Conservation (phyloP, 495 filamentous ascomycete genomes). For the Bathelium albidoporum region DNA sequence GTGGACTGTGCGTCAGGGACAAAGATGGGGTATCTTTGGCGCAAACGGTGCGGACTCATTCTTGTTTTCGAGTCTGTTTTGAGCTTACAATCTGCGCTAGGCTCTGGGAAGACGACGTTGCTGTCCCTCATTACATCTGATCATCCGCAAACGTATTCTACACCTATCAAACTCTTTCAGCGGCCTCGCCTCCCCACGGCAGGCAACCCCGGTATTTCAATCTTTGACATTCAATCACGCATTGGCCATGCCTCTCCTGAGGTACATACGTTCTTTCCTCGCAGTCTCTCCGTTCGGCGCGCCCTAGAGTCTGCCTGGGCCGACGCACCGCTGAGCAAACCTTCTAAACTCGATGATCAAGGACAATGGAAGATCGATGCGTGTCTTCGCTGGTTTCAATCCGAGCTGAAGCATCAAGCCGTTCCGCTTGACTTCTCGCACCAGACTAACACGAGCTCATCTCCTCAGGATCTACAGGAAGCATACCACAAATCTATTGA, state of each 20-base stretch:
- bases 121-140: slow-evolving; percentile 88
- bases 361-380: slow-evolving; percentile 50
- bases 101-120: slow-evolving; percentile 84
- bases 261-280: slow-evolving; percentile 86
- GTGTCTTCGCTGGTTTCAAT: slow-evolving; percentile 60
- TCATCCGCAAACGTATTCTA: slow-evolving; percentile 86
- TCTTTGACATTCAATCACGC: slow-evolving; percentile 83
- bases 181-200: slow-evolving; percentile 64
- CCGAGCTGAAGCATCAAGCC: slow-evolving; percentile 54
- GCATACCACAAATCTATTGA: neutral
- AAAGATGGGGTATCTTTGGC: slow-evolving; percentile 86
- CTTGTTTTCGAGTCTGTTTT: neutral
- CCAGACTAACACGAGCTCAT: neutral
- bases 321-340: slow-evolving; percentile 68
- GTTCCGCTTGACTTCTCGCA: neutral
- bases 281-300: slow-evolving; percentile 60
- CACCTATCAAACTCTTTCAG: slow-evolving; percentile 77
- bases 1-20: slow-evolving; percentile 73
- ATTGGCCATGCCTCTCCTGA: slow-evolving; percentile 91
- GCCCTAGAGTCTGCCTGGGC: slow-evolving; percentile 78
- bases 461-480: neutral
- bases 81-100: slow-evolving; percentile 11
- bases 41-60: slow-evolving; percentile 56
- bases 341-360: slow-evolving; percentile 44
- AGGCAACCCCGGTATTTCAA: slow-evolving; percentile 64